Conservation (phyloP, 257 asterid species). For the Thymus mandschuricus region DNA sequence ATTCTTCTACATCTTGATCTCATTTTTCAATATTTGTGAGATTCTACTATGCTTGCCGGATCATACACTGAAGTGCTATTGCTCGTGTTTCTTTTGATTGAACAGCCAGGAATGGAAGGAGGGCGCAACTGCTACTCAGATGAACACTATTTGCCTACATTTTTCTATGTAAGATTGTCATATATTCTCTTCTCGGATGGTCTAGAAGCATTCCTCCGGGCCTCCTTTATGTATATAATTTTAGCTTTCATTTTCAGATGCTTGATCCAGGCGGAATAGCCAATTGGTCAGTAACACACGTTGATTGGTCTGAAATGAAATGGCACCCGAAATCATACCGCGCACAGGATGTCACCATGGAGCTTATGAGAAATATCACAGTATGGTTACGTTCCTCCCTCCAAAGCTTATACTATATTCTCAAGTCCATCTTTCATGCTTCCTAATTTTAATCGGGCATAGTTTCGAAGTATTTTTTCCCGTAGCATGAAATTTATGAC, state of each 20-base stretch:
- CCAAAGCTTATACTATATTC: conserved; percentile 7
- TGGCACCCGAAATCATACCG: conserved; percentile 91
- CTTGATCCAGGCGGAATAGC: conserved; percentile 85
- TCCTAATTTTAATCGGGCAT: neutral
- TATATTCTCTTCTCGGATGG: conserved; percentile 6
- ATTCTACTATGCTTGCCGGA: neutral
- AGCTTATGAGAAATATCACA: conserved; percentile 72
- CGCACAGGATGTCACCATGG: conserved; percentile 56
- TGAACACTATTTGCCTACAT: conserved; percentile 95
- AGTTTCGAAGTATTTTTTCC: too few species aligned
- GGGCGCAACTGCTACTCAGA: conserved; percentile 93
- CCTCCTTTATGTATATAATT: neutral
- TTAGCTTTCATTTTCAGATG: conserved; percentile 51
- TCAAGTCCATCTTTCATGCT: neutral
- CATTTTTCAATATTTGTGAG: neutral
- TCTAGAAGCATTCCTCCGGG: conserved; percentile 12
- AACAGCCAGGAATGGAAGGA: conserved; percentile 97
- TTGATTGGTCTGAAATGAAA: conserved; percentile 92
- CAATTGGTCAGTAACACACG: conserved; percentile 88
- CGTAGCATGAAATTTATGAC: too few species aligned
- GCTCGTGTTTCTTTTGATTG: conserved; percentile 41
- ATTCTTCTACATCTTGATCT: neutral
- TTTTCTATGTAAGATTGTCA: conserved; percentile 68
- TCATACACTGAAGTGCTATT: conserved; percentile 22
- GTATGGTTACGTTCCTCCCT: conserved; percentile 41